Evolutionary conservation across 345 rosid species (phyloP).

Genomic region (Eucalyptus regnans): DNA sequence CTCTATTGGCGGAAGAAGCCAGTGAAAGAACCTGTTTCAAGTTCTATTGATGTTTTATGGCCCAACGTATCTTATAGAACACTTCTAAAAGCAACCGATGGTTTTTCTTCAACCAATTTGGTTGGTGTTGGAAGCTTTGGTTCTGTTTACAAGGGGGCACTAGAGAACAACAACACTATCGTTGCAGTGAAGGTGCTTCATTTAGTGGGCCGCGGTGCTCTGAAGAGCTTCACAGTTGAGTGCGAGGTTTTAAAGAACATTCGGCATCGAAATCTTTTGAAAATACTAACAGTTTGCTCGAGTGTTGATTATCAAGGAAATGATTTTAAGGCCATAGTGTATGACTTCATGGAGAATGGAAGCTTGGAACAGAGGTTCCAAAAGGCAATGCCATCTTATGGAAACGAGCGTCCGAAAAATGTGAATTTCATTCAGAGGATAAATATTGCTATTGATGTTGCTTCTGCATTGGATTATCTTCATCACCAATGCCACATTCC

Average conservation of each 20-base stretch:
- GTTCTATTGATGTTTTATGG: not conserved
- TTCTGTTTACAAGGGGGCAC: not conserved
- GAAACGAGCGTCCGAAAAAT: not conserved
- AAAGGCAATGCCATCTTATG: not conserved
- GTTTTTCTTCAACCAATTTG: not conserved
- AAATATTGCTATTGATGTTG: not conserved
- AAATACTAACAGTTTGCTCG: not conserved
- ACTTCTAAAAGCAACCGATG: not conserved
- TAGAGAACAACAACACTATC: fast-evolving
- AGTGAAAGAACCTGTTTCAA: not conserved
- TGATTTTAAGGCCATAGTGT: not conserved
- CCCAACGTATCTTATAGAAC: not conserved
- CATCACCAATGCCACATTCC: not conserved
- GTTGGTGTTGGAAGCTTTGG: not conserved
- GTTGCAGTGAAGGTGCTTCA: not conserved
- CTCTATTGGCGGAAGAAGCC: not conserved
- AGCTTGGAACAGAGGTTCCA: not conserved
- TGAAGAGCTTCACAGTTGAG: not conserved
- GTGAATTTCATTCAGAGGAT: not conserved
- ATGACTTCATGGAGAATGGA: slow-evolving; percentile 1
- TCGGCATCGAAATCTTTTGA: not conserved
- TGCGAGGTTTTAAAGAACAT: not conserved
- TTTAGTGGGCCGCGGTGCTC: not conserved
- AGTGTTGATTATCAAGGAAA: not conserved
- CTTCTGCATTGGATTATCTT: not conserved